Evolutionary conservation across 2,329 filamentous ascomycete genomes (phyloP).

Genomic region (Corinectria fuckeliana): DNA sequence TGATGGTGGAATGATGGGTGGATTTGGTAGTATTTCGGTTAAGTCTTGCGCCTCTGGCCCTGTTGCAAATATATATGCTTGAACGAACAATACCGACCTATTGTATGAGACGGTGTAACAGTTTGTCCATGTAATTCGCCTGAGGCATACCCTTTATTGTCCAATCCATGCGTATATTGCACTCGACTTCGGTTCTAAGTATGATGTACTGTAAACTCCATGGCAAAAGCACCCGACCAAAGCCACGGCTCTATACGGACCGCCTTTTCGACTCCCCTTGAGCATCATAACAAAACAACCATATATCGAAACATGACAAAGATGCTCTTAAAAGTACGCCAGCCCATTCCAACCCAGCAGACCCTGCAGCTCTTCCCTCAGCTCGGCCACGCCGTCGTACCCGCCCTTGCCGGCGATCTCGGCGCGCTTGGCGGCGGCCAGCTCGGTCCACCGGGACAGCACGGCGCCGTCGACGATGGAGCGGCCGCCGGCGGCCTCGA

Average conservation of each 20-base stretch:
- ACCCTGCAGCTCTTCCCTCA: conserved; percentile 73
- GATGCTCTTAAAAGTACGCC: conserved; percentile 53
- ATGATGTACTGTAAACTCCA: not conserved
- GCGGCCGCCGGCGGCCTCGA: conserved; percentile 65
- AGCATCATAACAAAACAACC: not conserved
- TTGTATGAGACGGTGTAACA: too few relatives aligned
- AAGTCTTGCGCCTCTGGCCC: not conserved
- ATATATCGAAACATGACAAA: not conserved
- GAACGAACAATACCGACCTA: not conserved
- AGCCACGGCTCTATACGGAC: not conserved
- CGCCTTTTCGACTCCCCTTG: not conserved
- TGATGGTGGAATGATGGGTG: not conserved
- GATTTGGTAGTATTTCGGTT: not conserved
- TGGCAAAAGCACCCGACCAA: not conserved
- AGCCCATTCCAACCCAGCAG: conserved; percentile 69
- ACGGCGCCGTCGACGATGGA: conserved; percentile 81
- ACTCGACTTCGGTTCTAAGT: not conserved
- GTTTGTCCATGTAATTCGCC: too few relatives aligned
- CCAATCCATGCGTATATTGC: not conserved
- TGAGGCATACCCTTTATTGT: too few relatives aligned
- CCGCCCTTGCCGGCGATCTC: conserved; percentile 81
- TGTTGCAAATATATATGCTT: too few relatives aligned
- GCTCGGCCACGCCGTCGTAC: conserved; percentile 66
- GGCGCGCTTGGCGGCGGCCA: conserved; percentile 71
- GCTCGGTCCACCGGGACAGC: conserved; percentile 75